phyloP scores from a whole-genome alignment of 1,284 basidiomycete genomes.

The Quambalaria eucalypti region DNA sequence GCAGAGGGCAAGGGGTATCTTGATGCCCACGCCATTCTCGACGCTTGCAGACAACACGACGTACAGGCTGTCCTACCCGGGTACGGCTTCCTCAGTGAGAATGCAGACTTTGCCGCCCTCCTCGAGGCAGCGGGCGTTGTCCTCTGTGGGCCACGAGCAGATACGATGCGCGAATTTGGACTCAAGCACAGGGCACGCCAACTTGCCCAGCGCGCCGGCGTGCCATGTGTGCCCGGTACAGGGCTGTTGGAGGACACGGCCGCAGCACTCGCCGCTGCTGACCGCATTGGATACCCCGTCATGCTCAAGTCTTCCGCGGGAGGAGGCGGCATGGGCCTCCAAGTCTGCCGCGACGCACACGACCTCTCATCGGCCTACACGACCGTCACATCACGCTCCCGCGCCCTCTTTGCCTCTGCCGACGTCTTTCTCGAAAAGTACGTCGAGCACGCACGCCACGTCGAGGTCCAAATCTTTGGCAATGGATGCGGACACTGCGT shows the following conservation, averaged over 20 bases:
- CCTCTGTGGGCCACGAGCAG: conserved; percentile 58
- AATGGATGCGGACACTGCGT: conserved; percentile 56
- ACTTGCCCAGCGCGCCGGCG: conserved; percentile 53
- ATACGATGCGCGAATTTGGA: conserved; percentile 56
- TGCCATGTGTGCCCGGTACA: conserved; percentile 58
- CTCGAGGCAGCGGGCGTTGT: conserved; percentile 54
- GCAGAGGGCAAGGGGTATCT: conserved; percentile 44
- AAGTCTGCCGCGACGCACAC: conserved; percentile 53
- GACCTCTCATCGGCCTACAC: conserved; percentile 50
- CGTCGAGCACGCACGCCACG: conserved; percentile 47
- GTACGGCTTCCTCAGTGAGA: conserved; percentile 62
- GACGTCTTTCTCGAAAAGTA: conserved; percentile 61
- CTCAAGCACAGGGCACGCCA: conserved; percentile 58
- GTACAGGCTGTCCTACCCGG: conserved; percentile 54
- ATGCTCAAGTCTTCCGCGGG: conserved; percentile 64
- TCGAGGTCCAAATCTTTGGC: conserved; percentile 64
- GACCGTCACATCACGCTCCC: conserved; percentile 40
- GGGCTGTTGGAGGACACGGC: conserved; percentile 47
- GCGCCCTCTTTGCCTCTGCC: conserved; percentile 53
- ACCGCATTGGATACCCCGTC: conserved; percentile 56
- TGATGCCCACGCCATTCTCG: conserved; percentile 12
- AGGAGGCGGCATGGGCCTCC: conserved; percentile 64
- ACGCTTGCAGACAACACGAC: conserved; percentile 6
- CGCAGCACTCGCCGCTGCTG: conserved; percentile 51
- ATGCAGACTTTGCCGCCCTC: conserved; percentile 19